Percentiles rank a stretch among this genome's conserved stretches.
These are phyloP conservation scores for Cutaneotrichosporon sp. DNA, from an alignment of 1,284 basidiomycete species.

Conservation along the genomic window DNA sequence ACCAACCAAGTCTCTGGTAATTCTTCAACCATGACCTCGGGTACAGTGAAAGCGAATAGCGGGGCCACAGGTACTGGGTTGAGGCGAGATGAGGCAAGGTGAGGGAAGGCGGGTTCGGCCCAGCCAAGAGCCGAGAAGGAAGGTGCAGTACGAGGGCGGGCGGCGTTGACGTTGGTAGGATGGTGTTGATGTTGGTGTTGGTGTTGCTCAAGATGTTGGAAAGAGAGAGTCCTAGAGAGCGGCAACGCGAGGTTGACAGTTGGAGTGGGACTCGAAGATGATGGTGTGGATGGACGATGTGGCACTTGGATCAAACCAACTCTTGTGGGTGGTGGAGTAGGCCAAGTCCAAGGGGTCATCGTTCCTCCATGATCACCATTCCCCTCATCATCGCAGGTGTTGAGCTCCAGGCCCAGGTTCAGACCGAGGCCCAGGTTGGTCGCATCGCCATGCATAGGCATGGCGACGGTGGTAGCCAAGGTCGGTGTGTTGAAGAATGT, in stretches of 20 bases:
- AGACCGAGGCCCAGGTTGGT: not conserved
- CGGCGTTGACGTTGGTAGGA: not conserved
- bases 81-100: not conserved
- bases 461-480: not conserved
- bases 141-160: not conserved
- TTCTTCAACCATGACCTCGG: not conserved
- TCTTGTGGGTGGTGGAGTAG: not conserved
- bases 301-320: not conserved
- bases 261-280: not conserved
- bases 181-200: not conserved
- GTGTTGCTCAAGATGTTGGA: not conserved
- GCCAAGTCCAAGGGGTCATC: not conserved
- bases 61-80: not conserved
- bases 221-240: not conserved
- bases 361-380: not conserved
- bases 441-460: not conserved
- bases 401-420: not conserved
- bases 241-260: not conserved
- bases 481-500: not conserved
- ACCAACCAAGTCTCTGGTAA: not conserved
- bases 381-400: not conserved
- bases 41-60: not conserved
- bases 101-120: not conserved
- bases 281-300: not conserved
- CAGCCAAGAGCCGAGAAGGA: not conserved